phyloP scores from a whole-genome alignment of 2,329 filamentous ascomycete species.

The Phyllosticta ampelicida region DNA sequence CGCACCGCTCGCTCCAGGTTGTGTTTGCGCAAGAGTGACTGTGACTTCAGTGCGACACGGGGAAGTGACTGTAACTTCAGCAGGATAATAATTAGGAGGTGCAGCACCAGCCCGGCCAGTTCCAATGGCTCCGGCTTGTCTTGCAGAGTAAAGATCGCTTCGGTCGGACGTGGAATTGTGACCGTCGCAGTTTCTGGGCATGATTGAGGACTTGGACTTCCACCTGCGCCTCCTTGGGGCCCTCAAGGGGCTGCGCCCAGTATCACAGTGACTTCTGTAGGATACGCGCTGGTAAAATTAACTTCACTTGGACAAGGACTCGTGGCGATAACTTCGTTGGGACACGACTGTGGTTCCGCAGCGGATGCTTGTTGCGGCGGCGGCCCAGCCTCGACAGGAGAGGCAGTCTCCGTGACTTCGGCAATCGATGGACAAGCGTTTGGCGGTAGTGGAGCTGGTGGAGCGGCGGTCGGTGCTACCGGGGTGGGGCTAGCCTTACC shows the following conservation, averaged over 20 bases:
- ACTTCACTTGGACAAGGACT: neutral
- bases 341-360: neutral
- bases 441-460: neutral
- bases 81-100: neutral
- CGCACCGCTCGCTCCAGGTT: neutral
- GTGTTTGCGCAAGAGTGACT: neutral
- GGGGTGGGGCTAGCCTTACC: neutral
- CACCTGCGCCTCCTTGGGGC: neutral
- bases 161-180: neutral
- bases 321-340: neutral
- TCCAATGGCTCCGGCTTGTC: neutral
- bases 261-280: neutral
- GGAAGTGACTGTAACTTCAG: slow-evolving; percentile 1
- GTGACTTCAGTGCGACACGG: neutral
- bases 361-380: neutral
- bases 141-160: neutral
- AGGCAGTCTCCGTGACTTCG: neutral
- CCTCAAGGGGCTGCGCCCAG: neutral
- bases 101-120: neutral
- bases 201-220: neutral
- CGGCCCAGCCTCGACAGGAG: neutral
- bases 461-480: neutral
- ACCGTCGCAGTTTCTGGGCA: neutral
- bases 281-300: neutral
- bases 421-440: neutral